Base-by-base conservation (phyloP, 768 basidiomycete genomes). In the Pleurotus tuber-regium region DNA sequence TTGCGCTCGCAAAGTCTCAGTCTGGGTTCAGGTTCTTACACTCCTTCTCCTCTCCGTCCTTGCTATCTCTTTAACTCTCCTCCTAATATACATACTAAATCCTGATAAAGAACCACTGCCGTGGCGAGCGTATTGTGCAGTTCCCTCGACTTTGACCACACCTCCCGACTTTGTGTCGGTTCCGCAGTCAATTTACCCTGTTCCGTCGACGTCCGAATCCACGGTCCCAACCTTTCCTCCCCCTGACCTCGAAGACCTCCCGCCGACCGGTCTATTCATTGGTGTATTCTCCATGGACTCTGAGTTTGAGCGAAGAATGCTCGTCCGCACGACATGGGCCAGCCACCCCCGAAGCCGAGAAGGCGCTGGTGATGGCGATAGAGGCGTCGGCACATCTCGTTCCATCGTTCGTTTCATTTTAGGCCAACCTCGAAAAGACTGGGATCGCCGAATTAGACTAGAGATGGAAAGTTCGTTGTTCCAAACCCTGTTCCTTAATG, bases 41-140 rank as follows among this genome's bases (percentile, higher is more conserved):
- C 74, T 91, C 59, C 76, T 94, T 54, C 72, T 93, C 50, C 79
- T 96, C 61, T 85, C 86, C 47, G 73, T 84, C 56, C 86, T 97
- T 65, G 89, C 89, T 48, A 83, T 91, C 54, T 83, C 84, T 54
- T 75, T 95, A 60, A 95, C 94, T 25, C 81, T 94, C 54, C 74
- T 91, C 50, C 78, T 98, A 69, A 93, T 93, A 63, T 89, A 97
- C 68, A 79, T 95, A 55, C 79, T 98, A 63, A 95, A 97, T 65
- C 95, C 94, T 52, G 96, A 98, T 77, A 98, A 97, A 67, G 86
- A 89, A 47, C 88, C 93, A 18, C 73, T 97, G 5, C 94, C 94
- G 40, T 98, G 94, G 94, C 83, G 93, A 59, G 84, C 87, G 18
- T 97, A 96, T 65, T 98, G 96, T 69, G 82, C 89, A 19, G 76